A percentile compares a stretch with the other conserved stretches of the same genome.
Conservation (phyloP, 768 basidiomycete genomes). For the Tylopilus cervinicoccineus region DNA sequence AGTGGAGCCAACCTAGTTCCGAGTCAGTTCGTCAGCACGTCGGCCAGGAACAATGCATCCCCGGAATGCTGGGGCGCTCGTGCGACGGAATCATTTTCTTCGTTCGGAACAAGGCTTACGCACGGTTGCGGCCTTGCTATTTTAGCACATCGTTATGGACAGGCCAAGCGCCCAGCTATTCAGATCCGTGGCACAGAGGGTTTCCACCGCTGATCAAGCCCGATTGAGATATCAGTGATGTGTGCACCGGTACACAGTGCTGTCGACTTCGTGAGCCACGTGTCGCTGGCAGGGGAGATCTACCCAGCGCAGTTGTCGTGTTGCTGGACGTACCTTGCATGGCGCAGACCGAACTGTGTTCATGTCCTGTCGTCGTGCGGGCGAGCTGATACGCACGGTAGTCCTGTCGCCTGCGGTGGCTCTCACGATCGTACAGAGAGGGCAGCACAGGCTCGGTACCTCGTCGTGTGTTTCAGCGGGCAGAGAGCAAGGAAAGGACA, state of each 20-base stretch:
- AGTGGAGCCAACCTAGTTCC: constrained; percentile 12
- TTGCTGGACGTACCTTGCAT: constrained; percentile 6
- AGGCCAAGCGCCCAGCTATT: constrained; percentile 8
- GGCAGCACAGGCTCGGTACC: no score
- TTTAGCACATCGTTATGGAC: constrained; percentile 10
- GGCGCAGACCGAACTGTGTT: no score
- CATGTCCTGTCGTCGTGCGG: no score
- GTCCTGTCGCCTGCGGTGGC: no score
- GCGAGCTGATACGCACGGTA: no score
- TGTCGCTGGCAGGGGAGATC: constrained; percentile 12
- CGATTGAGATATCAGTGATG: constrained; percentile 11
- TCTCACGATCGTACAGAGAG: no score
- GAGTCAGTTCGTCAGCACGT: constrained; percentile 13
- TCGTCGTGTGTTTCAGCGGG: constrained; percentile 17
- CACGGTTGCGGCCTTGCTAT: constrained; percentile 7
- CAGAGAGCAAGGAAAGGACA: constrained; percentile 20
- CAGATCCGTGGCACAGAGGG: constrained; percentile 1
- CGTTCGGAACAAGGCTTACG: constrained; percentile 5
- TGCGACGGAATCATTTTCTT: constrained; percentile 15
- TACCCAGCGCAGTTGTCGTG: constrained; percentile 7
- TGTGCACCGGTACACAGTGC: constrained; percentile 13
- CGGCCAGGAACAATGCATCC: constrained; percentile 24
- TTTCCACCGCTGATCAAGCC: constrained; percentile 22
- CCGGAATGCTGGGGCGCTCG: constrained; percentile 6
- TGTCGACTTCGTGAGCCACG: constrained; percentile 14